A percentile compares a stretch with the other conserved stretches of the same genome.
phyloP scores from a whole-genome alignment of 164 flowering plant genomes.

The Magnolia kwangsiensis region DNA sequence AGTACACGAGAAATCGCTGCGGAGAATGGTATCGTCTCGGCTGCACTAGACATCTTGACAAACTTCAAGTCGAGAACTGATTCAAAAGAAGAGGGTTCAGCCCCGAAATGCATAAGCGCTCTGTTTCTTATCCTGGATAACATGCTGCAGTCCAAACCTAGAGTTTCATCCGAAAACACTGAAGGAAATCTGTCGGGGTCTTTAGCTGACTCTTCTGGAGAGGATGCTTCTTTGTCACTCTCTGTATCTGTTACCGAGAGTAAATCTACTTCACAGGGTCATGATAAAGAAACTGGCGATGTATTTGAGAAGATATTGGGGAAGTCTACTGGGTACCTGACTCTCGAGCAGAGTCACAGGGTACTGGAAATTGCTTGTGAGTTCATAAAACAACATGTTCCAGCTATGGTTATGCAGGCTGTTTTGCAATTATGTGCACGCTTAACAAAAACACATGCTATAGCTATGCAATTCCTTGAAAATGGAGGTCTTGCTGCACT shows the following conservation, averaged over 20 bases:
- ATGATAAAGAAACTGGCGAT: conserved; percentile 38
- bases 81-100: conserved; percentile 38
- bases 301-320: conserved; percentile 69
- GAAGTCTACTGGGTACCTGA: conserved; percentile 70
- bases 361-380: conserved; percentile 59
- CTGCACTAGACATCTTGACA: conserved; percentile 52
- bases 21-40: conserved; percentile 54
- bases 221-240: conserved; percentile 30
- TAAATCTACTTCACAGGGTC: conserved; percentile 26
- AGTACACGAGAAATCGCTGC: conserved; percentile 68
- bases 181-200: conserved; percentile 38
- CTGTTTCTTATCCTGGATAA: conserved; percentile 72
- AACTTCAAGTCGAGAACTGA: conserved; percentile 44
- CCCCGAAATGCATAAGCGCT: conserved; percentile 75
- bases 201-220: conserved; percentile 42
- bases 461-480: conserved; percentile 82
- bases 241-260: conserved; percentile 30
- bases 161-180: conserved; percentile 30
- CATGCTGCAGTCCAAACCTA: conserved; percentile 73
- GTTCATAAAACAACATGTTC: conserved; percentile 68
- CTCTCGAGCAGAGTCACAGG: conserved; percentile 64
- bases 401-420: conserved; percentile 85
- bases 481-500: conserved; percentile 73
- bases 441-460: conserved; percentile 70
- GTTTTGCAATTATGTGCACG: conserved; percentile 84